phyloP scores from a whole-genome alignment of 1,284 basidiomycete species.

The Mycosarcoma mackinlayi region DNA sequence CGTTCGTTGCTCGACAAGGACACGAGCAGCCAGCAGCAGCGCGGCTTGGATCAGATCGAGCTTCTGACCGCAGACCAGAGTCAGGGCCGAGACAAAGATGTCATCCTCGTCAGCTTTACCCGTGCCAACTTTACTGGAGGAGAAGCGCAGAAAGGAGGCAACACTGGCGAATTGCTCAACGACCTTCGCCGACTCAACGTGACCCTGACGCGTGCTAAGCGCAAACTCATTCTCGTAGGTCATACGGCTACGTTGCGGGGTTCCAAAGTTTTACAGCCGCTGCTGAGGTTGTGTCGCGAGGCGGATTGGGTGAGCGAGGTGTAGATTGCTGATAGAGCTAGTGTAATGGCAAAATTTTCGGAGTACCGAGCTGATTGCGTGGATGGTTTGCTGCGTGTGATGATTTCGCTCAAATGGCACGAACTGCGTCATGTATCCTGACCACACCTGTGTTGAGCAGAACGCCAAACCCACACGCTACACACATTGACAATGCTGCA shows the following conservation, averaged over 20 bases:
- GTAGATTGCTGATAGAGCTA: not conserved
- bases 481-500: not conserved
- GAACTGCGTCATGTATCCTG: no score
- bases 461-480: not conserved
- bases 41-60: conserved; percentile 73
- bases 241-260: conserved; percentile 39
- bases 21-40: not conserved
- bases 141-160: not conserved
- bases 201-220: conserved; percentile 69
- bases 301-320: conserved; percentile 7
- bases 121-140: conserved; percentile 34
- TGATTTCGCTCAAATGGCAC: not conserved
- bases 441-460: no score
- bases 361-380: no score
- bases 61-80: conserved; percentile 92
- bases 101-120: conserved; percentile 62
- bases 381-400: no score
- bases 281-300: conserved; percentile 2
- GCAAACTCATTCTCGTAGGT: conserved; percentile 71
- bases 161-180: conserved; percentile 56
- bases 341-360: no score
- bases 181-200: conserved; percentile 62
- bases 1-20: conserved; percentile 67
- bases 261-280: conserved; percentile 6
- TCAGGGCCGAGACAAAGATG: conserved; percentile 83